A percentile compares a stretch with the other conserved stretches of the same genome.
Evolutionary conservation across 2,329 filamentous ascomycete species (phyloP).

Genomic region (Cyclaneusma minus): DNA sequence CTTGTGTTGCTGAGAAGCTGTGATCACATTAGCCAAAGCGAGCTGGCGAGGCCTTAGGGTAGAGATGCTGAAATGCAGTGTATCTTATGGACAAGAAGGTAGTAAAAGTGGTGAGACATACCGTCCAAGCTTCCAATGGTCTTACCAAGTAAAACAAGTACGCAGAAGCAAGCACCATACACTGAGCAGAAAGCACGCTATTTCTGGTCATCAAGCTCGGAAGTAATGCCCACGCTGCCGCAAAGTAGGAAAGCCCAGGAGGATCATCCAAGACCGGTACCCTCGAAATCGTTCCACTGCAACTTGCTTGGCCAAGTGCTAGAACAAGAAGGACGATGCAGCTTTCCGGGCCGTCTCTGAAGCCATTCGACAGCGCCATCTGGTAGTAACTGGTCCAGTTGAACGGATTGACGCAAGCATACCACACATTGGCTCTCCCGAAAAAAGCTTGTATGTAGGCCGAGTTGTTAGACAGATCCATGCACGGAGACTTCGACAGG

Average conservation of each 20-base stretch:
- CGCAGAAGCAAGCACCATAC: constrained; percentile 64
- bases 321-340: constrained; percentile 70
- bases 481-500: constrained; percentile 45
- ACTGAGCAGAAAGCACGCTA: constrained; percentile 64
- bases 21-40: too few relatives aligned
- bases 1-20: constrained; percentile 65
- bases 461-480: constrained; percentile 60
- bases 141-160: constrained; percentile 74
- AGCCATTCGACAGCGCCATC: constrained; percentile 58
- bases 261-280: constrained; percentile 54
- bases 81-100: too few relatives aligned
- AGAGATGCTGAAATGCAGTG: too few relatives aligned
- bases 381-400: constrained; percentile 66
- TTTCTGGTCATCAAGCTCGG: constrained; percentile 69
- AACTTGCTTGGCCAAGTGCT: constrained; percentile 61
- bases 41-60: too few relatives aligned
- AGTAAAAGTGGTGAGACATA: too few relatives aligned
- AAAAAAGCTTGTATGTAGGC: constrained; percentile 70
- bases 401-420: constrained; percentile 71
- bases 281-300: constrained; percentile 60
- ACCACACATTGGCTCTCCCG: constrained; percentile 69
- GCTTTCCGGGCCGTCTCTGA: constrained; percentile 65
- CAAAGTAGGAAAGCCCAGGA: constrained; percentile 66
- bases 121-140: constrained; percentile 71
- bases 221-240: constrained; percentile 63